Base-by-base conservation (phyloP, 1,284 basidiomycete genomes). In the Ustilago hordei region DNA sequence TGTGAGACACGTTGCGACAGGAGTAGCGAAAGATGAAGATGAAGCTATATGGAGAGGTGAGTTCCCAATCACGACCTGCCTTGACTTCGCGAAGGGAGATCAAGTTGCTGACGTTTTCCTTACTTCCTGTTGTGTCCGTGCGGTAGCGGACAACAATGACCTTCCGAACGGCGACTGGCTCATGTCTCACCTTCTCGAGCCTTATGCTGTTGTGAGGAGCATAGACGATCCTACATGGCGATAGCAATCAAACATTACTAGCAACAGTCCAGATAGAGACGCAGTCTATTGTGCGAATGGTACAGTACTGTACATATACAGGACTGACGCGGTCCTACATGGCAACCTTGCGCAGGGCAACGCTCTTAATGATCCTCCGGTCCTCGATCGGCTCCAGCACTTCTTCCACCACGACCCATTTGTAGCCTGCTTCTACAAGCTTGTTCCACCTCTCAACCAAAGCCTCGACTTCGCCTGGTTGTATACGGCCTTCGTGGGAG, bases 41-140 rank as follows among this genome's bases (percentile, higher is more conserved):
- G 91, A 92, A 81, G 94, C 93, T 0, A 78, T 88, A 13, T 90
- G 90, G 90, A 89, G 93, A 74, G 91, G 92, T 58, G 89, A 91
- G 79, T 88, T 28, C 15, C 19, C 34, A 90, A 11, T 38, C 13
- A 12, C 41, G 31, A n/a, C 17, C 9, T 28, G 23, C 23, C 23
- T 28, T 28, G 23, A 28, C 3, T n/a, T 15, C 41, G 41, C 8
- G 15, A 11, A n/a, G 31, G n/a, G 6, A 53, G 50, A 53, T 13
- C 9, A 13, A 32, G 31, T n/a, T 32, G 28, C 28, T 32, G 8
- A 31, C 23, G 23, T 28, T 28, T 28, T 28, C 23, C 23, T 28
- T 28, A 28, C 23, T 28, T 3, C 3, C 23, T 28, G 2, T 32
- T n/a, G n/a, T 11, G 17, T 28, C 4, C 11, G 19, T 11, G 38